Base-by-base conservation (phyloP, 768 basidiomycete genomes). In the Sarcodon sp. region DNA sequence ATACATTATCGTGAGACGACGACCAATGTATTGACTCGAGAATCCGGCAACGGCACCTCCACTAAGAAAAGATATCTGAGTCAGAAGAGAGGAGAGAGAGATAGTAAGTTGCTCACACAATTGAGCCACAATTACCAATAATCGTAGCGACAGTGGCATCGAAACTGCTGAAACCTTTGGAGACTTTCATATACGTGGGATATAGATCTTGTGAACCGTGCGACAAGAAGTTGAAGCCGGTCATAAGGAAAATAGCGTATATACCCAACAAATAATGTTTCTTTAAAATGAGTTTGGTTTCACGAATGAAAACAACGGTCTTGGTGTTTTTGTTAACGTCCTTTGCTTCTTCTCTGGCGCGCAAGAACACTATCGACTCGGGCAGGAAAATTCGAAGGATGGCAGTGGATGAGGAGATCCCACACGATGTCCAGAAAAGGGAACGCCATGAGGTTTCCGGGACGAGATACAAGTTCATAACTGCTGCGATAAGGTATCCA, bases 181-280 rank as follows among this genome's bases (percentile, higher is more conserved):
- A 69, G 1, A 61, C 64, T 48, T 77, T 62, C 45, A 89, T 67
- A 59, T 86, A 89, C 7, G 81, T 86, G 45, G 87, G 87, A 64
- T 87, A 89, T n/a, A 86, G 61, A 64, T 87, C 83, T 70, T 71
- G 70, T 32, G 66, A 69, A 3, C 72, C 73, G 57, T 75, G 75
- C 18, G 70, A 71, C 38, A 74, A 65, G 65, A 77, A 73, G 57
- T 73, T 75, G 61, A 73, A 73, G n/a, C 66, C 67, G 1, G 81
- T 79, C 85, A 91, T 87, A 48, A 92, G 72, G 44, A 90, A 65
- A 15, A 92, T 73, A 1, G 85, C 84, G 57, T 92, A 93, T 45
- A 92, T 78, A 59, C 85, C 89, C 33, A 86, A 59, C 10, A 79
- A 53, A 90, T 89, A 94, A 59, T 96, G 87, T 10, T 56, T 62